phyloP scores from a whole-genome alignment of 1,284 basidiomycete species.

The Ceratorhiza oryzae-sativae region DNA sequence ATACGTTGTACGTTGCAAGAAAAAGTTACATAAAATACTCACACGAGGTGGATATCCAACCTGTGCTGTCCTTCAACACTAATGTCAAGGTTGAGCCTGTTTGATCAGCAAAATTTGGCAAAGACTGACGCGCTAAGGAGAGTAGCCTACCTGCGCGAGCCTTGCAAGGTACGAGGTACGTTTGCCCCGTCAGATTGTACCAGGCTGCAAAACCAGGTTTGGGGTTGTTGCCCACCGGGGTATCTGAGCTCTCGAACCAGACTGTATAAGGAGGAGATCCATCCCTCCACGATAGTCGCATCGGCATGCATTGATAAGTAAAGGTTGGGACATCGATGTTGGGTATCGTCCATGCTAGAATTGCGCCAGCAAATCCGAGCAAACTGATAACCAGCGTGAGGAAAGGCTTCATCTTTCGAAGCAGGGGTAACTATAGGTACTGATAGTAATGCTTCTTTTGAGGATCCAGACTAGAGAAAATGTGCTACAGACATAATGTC shows the following conservation, averaged over 20 bases:
- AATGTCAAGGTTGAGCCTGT: not conserved
- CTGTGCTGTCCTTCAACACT: slow-evolving; percentile 11
- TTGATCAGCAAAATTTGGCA: not conserved
- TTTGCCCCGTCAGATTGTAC: slow-evolving; percentile 14
- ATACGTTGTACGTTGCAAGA: not conserved
- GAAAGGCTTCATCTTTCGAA: no score
- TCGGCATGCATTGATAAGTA: slow-evolving; percentile 34
- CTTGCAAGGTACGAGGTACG: slow-evolving; percentile 8
- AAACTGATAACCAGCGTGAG: not conserved
- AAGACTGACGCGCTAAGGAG: not conserved
- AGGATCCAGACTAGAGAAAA: no score
- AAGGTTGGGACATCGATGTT: slow-evolving; percentile 20
- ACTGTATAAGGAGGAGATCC: slow-evolving; percentile 18
- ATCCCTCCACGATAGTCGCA: not conserved
- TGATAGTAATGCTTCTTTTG: no score
- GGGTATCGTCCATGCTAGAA: slow-evolving; percentile 12
- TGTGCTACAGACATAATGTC: no score
- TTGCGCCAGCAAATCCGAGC: not conserved
- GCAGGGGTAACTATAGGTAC: not conserved
- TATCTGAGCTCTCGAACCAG: not conserved
- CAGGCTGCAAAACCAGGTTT: not conserved
- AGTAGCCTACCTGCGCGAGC: not conserved
- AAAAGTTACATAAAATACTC: not conserved
- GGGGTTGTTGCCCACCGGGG: not conserved
- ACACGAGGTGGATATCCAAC: slow-evolving; percentile 19